phyloP scores from a whole-genome alignment of 768 basidiomycete genomes.

The Podaxis pistillaris region DNA sequence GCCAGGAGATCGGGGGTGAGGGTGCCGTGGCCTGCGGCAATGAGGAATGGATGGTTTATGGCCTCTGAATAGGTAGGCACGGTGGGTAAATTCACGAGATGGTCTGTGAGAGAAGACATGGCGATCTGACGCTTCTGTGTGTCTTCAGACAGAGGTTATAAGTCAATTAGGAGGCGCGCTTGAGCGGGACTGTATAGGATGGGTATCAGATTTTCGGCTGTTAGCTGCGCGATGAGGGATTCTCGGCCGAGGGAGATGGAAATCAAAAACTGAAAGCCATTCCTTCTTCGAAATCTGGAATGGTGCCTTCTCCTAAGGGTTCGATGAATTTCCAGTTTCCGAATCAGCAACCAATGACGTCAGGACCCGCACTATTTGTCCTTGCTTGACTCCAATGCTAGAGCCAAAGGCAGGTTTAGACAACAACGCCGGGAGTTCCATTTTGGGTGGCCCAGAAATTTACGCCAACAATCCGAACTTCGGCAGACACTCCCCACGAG shows the following conservation, averaged over 20 bases:
- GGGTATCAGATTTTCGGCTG: neutral
- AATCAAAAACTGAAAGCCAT: neutral
- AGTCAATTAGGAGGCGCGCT: neutral
- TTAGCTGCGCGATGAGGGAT: neutral
- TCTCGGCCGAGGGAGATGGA: neutral
- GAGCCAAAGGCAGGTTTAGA: neutral
- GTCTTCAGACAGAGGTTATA: neutral
- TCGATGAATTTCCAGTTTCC: neutral
- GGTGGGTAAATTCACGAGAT: slow-evolving; percentile 37
- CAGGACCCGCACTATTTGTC: neutral
- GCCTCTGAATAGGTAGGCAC: slow-evolving; percentile 43
- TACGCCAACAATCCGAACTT: neutral
- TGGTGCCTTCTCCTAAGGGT: neutral
- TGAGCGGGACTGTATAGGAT: neutral
- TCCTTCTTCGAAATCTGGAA: neutral
- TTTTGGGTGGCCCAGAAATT: neutral
- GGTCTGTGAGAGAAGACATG: slow-evolving; percentile 26
- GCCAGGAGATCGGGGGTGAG: slow-evolving; percentile 48
- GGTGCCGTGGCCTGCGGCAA: slow-evolving; percentile 49
- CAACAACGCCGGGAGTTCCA: neutral
- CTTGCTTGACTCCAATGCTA: neutral
- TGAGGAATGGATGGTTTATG: slow-evolving; percentile 58
- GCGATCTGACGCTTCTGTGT: neutral
- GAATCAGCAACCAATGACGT: neutral
- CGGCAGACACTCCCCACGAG: neutral